Evolutionary conservation across 2,329 filamentous ascomycete genomes (phyloP).

Genomic region (Aspergillus brunneoviolaceus): DNA sequence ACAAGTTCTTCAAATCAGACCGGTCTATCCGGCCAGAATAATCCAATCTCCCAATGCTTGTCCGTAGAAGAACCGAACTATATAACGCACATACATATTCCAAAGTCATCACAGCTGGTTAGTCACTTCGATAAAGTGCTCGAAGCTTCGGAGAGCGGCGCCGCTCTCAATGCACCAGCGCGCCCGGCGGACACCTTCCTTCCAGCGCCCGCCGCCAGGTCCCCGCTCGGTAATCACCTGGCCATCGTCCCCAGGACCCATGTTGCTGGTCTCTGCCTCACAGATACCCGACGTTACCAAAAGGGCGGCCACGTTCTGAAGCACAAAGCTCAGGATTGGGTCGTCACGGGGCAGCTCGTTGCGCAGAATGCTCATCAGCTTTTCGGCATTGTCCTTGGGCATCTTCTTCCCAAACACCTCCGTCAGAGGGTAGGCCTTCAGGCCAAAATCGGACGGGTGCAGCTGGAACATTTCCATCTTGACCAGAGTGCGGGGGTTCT

Average conservation of each 20-base stretch:
- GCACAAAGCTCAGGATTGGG: constrained; percentile 87
- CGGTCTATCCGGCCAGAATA: background rate
- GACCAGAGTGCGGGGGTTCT: constrained; percentile 45
- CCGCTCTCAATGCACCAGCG: constrained; percentile 86
- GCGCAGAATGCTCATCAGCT: constrained; percentile 72
- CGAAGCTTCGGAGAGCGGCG: constrained; percentile 79
- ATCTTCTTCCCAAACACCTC: constrained; percentile 82
- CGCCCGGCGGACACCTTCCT: constrained; percentile 85
- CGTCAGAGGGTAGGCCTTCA: constrained; percentile 69
- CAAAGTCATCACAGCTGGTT: constrained; percentile 49
- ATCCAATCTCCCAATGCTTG: background rate
- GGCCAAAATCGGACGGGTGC: constrained; percentile 81
- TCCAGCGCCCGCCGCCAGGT: constrained; percentile 86
- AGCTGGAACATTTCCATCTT: constrained; percentile 76
- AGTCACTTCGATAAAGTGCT: constrained; percentile 78
- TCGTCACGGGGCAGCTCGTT: constrained; percentile 73
- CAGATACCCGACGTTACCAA: constrained; percentile 84
- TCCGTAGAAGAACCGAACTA: background rate
- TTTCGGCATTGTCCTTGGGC: constrained; percentile 82
- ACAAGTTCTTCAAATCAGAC: background rate
- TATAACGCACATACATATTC: background rate
- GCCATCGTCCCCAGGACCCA: constrained; percentile 79
- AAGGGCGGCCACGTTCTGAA: constrained; percentile 89
- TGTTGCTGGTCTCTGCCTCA: constrained; percentile 74
- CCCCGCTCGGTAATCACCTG: constrained; percentile 78